These are phyloP conservation scores for Nyssa sinensis DNA, from an alignment of 148 eudicot genomes.

Conservation along the genomic window DNA sequence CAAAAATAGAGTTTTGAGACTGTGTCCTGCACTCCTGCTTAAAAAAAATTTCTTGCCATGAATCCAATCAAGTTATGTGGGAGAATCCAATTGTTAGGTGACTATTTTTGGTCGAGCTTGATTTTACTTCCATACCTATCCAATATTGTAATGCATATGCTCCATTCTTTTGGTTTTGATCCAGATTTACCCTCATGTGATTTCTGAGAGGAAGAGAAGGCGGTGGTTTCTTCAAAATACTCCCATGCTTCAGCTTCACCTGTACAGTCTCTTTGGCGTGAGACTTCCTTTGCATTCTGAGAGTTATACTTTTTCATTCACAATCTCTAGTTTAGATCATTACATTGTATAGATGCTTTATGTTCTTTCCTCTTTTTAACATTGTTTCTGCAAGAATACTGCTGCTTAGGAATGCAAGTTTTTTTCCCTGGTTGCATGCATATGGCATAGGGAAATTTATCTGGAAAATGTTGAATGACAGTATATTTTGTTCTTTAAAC, in stretches of 20 bases:
- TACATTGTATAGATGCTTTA: neutral
- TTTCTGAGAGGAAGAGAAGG: conserved; percentile 58
- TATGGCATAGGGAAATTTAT: neutral
- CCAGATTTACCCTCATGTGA: conserved; percentile 67
- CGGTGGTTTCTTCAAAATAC: conserved; percentile 73
- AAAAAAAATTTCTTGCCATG: too few species aligned
- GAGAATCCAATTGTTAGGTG: too few species aligned
- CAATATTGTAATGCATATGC: neutral
- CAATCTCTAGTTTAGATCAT: neutral
- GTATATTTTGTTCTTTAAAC: neutral
- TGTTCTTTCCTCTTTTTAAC: too few species aligned
- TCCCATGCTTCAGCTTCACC: neutral
- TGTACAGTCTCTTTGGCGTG: conserved; percentile 8
- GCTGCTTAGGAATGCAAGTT: neutral
- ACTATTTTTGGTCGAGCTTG: neutral
- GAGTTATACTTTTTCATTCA: neutral
- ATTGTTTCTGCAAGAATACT: too few species aligned
- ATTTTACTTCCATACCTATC: neutral
- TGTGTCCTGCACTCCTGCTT: too few species aligned
- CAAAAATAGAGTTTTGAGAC: too few species aligned
- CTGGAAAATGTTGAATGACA: neutral
- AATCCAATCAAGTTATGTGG: too few species aligned
- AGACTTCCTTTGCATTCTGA: neutral
- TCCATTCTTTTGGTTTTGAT: conserved; percentile 13
- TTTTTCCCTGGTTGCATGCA: conserved; percentile 11